Evolutionary conservation across 768 basidiomycete genomes (phyloP), one percentile per base, ranked within the genome.

Genomic region (Termitomyces sp.): DNA sequence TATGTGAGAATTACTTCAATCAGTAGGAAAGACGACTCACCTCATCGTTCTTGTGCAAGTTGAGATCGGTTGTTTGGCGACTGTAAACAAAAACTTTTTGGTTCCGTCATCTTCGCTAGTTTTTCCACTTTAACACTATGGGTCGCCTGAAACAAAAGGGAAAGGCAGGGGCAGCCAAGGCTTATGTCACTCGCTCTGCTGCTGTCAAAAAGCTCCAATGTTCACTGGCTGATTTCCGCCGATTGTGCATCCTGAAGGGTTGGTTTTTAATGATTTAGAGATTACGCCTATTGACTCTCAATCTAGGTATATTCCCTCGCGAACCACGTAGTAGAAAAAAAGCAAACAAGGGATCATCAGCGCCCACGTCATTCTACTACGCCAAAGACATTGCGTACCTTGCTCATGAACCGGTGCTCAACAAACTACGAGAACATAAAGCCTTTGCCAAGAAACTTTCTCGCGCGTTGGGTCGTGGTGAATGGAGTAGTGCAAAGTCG

Each of bases 221-320:
- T 71, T 95, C 97, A 43, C 79, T 99, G 30, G 91, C 94, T 46
- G 97, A 99, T 72, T 99, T 99, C 75, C 85, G 97, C 56, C 82
- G 97, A 55, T 76, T 99, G 36, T 99, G 97, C 72, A 99, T 99
- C 63, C 77, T 99, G 64, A 99, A 99, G 79, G 97, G 96, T 93
- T 63, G 53, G 79, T 69, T 40, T 59, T 33, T 30, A 56, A 45
- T 57, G 22, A 46, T 35, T n/a, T 43, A 24, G 18, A 40, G 6
- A 35, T 60, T 58, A 28, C n/a, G 40, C 51, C 36, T n/a, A 52
- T 44, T 68, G 35, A 53, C 47, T 18, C 54, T 24, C 46, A 52
- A 41, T 52, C 13, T 57, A 98, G 95, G 96, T 13, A 96, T 99
- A 66, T 98, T 96, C 71, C 97, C 97, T 62, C 91, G 96, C 55